Evolutionary conservation across 2,329 filamentous ascomycete species (phyloP), one percentile per base, ranked within the genome.

Genomic region (Colletotrichum sp.): DNA sequence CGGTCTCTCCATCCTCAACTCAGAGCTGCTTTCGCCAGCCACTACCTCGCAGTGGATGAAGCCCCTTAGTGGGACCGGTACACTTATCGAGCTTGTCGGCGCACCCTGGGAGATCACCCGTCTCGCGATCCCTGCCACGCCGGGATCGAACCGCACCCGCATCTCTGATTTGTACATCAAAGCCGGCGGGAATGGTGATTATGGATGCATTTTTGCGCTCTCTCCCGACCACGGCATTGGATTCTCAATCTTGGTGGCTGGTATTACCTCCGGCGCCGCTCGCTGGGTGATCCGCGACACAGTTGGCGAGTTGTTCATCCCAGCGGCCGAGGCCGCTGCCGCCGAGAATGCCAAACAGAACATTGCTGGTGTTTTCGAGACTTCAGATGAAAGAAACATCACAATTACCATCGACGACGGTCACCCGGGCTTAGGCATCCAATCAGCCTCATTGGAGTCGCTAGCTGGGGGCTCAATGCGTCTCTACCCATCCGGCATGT

Each of bases 121-220:
- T 16, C 75, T 74, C 21, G 55, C 63, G 55, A 36, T 77, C 28
- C 72, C 79, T 24, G 32, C 78, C 10, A 65, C 77, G 8, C 73
- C 75, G 7, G 18, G 39, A 1, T 77, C 69, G n/a, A 79, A 80
- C 48, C 77, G 78, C 68, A 83, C 81, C 57, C 81, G 81, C 3
- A 71, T 81, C 4, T 79, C 81, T 3, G 82, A 83, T 65, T 77
- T 83, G 1, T 83, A 79, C 48, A 77, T 77, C 30, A 81, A 81
- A 70, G 57, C 74, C 24, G 80, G 80, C 21, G 79, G 75, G 4
- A 81, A 81, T 24, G 78, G 77, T 8, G 81, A 79, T n/a, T 83
- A 84, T 55, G 57, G 72, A 21, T 61, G 59, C 59, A 61, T 61
- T 18, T 21, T 61, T 32, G 80, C 79, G 13, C 61, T 79, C 2